phyloP scores from a whole-genome alignment of 164 flowering plant genomes.

The Protea cynaroides region DNA sequence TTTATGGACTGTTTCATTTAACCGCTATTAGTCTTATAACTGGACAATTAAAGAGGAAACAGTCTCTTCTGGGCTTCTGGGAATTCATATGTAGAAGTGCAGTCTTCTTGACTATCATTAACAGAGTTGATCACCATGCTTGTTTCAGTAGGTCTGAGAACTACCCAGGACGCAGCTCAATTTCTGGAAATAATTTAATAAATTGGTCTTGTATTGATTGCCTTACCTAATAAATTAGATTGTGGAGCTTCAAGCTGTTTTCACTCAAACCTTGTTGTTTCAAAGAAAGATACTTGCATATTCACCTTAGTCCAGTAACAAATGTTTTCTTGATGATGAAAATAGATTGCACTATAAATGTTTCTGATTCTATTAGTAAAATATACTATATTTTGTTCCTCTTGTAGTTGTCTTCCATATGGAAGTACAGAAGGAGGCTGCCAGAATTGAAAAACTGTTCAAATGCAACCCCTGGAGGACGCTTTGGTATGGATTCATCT shows the following conservation, averaged over 20 bases:
- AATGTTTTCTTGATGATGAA: no score
- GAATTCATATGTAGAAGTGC: background rate
- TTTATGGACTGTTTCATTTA: no score
- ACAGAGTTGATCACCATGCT: background rate
- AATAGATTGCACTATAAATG: no score
- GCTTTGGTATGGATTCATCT: slow-evolving; percentile 20
- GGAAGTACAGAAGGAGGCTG: slow-evolving; percentile 52
- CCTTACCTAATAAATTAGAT: background rate
- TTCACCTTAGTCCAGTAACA: no score
- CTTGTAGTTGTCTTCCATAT: slow-evolving; percentile 62
- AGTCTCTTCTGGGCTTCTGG: background rate
- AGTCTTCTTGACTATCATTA: background rate
- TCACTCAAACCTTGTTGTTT: background rate
- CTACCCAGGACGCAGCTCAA: background rate
- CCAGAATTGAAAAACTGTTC: slow-evolving; percentile 53
- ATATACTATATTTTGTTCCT: slow-evolving; percentile 5
- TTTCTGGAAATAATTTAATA: no score
- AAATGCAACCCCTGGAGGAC: slow-evolving; percentile 19
- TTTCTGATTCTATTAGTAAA: no score
- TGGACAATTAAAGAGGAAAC: background rate
- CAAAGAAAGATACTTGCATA: no score
- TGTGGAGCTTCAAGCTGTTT: background rate
- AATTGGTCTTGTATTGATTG: background rate
- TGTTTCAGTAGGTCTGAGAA: background rate
- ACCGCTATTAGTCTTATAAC: background rate